Evolutionary conservation across 2,329 filamentous ascomycete species (phyloP).

Genomic region (Fusarium aywerte): DNA sequence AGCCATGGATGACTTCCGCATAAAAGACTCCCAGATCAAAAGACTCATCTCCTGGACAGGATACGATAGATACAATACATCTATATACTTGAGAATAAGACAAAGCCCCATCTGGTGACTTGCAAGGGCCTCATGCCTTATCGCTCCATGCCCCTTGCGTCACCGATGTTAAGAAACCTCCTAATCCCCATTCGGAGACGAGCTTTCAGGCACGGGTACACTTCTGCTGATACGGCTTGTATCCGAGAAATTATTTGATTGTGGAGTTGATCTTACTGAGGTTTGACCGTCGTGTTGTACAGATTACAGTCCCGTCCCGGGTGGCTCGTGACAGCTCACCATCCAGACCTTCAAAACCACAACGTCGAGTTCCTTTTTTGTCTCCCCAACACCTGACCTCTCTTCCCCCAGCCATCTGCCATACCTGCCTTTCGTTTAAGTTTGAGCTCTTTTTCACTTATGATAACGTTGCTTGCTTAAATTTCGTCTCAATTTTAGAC

Average conservation of each 20-base stretch:
- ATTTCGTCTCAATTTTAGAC: conserved; percentile 1
- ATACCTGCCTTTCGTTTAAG: background rate
- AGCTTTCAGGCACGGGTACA: conserved; percentile 20
- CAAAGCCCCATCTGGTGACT: conserved; percentile 31
- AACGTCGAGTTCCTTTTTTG: conserved; percentile 7
- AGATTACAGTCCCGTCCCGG: conserved; percentile 1
- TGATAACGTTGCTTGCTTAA: background rate
- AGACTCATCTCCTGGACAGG: conserved; percentile 8
- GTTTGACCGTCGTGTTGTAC: conserved; percentile 15
- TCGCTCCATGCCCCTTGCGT: conserved; percentile 31
- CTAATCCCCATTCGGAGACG: conserved; percentile 35
- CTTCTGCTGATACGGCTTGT: conserved; percentile 27
- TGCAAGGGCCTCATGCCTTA: conserved; percentile 9
- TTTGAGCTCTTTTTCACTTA: background rate
- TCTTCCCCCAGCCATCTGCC: background rate
- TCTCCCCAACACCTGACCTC: conserved; percentile 24
- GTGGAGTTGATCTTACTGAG: conserved; percentile 23
- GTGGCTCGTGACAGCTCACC: conserved; percentile 34
- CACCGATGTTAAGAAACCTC: conserved; percentile 25
- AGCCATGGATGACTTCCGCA: conserved; percentile 19
- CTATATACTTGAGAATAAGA: background rate
- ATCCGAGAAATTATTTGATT: conserved; percentile 3
- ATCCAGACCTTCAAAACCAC: conserved; percentile 15
- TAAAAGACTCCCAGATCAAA: conserved; percentile 26
- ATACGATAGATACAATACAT: background rate